phyloP scores from a whole-genome alignment of 106 monocot species.

The Dendrobium nobile region DNA sequence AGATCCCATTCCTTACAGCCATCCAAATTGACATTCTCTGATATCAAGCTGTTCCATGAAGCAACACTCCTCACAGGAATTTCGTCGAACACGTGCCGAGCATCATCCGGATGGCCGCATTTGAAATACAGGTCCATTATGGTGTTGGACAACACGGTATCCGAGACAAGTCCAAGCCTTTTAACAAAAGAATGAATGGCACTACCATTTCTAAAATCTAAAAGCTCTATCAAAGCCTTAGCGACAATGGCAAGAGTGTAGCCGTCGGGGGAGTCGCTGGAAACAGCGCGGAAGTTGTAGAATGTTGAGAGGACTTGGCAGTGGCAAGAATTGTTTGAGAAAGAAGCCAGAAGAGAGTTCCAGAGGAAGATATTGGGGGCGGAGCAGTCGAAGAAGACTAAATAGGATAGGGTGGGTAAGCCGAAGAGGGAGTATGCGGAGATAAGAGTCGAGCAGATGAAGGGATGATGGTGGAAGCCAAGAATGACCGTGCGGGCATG shows the following conservation, averaged over 20 bases:
- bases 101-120: slow-evolving; percentile 10
- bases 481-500: slow-evolving; percentile 22
- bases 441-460: slow-evolving; percentile 29
- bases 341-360: slow-evolving; percentile 55
- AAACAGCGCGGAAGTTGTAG: slow-evolving; percentile 6
- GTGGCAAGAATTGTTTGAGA: slow-evolving; percentile 21
- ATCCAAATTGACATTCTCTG: slow-evolving; percentile 2
- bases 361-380: slow-evolving; percentile 17
- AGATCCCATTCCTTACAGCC: slow-evolving; percentile 21
- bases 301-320: slow-evolving; percentile 23
- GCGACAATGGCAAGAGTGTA: slow-evolving; percentile 55
- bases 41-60: slow-evolving; percentile 61
- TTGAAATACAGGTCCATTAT: slow-evolving; percentile 35
- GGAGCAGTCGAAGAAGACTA: slow-evolving; percentile 23
- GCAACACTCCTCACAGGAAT: slow-evolving; percentile 46
- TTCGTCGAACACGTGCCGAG: slow-evolving; percentile 58
- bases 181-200: slow-evolving; percentile 33
- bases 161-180: slow-evolving; percentile 29
- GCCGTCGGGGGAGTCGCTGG: slow-evolving; percentile 24
- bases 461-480: slow-evolving; percentile 18
- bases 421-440: slow-evolving; percentile 34
- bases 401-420: slow-evolving; percentile 18
- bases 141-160: slow-evolving; percentile 49
- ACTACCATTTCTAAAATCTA: slow-evolving; percentile 2
- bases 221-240: slow-evolving; percentile 32